These are phyloP conservation scores for Hymenoscyphus fraxineus DNA, from an alignment of 2,329 filamentous ascomycete species.

Conservation along the genomic window DNA sequence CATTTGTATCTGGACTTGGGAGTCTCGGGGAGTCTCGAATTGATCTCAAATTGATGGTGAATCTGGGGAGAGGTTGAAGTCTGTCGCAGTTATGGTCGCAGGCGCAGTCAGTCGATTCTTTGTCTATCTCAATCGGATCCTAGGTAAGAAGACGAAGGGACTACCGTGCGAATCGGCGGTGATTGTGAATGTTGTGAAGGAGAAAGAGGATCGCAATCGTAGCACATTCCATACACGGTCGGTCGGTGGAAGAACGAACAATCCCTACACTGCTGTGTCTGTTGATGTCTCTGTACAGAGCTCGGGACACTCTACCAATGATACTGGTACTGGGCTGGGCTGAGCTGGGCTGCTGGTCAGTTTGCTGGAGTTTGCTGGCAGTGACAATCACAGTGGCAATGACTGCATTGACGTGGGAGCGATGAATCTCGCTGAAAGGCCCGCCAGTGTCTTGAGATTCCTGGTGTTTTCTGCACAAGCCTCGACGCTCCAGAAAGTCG, in stretches of 20 bases:
- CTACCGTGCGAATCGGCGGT: not conserved
- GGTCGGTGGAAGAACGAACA: not conserved
- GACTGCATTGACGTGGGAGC: not conserved
- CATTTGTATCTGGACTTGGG: not conserved
- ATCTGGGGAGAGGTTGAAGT: no score
- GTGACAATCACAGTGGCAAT: not conserved
- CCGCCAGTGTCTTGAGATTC: not conserved
- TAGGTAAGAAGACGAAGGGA: not conserved
- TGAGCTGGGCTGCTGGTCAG: no score
- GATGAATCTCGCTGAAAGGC: not conserved
- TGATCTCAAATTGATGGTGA: not conserved
- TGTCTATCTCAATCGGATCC: not conserved
- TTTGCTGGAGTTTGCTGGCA: no score
- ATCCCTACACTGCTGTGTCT: not conserved
- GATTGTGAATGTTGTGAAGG: not conserved
- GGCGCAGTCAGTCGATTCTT: no score
- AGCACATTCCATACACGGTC: not conserved
- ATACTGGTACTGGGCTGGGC: no score
- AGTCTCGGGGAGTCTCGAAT: no score
- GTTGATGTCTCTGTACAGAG: not conserved
- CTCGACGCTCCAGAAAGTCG: not conserved
- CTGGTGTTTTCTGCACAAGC: constrained; percentile 1
- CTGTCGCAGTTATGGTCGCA: no score
- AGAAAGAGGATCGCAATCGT: not conserved
- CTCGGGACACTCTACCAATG: no score